Base-by-base conservation (phyloP, 1,284 basidiomycete species). In the Neonothopanus nambi region DNA sequence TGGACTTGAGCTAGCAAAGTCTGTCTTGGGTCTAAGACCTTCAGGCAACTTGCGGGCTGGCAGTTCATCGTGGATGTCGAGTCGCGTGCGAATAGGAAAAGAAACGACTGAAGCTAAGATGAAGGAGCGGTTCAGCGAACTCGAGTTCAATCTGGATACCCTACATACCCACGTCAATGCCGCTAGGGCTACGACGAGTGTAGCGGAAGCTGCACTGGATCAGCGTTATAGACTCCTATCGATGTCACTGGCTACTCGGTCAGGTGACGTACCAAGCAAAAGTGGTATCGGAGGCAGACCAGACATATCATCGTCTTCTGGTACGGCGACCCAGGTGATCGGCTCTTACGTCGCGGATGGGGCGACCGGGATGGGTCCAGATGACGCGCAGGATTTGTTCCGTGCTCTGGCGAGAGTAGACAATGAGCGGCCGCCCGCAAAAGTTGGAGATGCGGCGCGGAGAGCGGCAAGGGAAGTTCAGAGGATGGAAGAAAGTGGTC, bases 391-490 rank as follows among this genome's bases (percentile, higher is more conserved):
- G 58, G 78, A 82, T 26, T 62, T 91, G 26, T 64, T 91, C 54
- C 77, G 85, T 30, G 85, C 86, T 2, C 67, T 91, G 49, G 79
- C 86, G 13, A 69, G 80, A 20, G 78, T 87, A 56, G 88, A 91
- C 65, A 74, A 75, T 48, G 76, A 75, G 55, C 75, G 86, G 3
- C 84, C 84, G 5, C 81, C 79, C 35, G 77, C 72, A 30, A 68
- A 81, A 65, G 76, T 88, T 11, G 84, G 86, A 9, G 85, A 88
- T 52, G 83, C 84, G 15, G 87, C 82, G 20, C 69, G 85, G 61
- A 71, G 81, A 42, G 88, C 87, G 9, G 82, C 77, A 48, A 73
- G 84, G 57, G 85, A 89, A 67, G 84, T 87, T 40, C 81, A 85
- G 63, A 71, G 88, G 39, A 83, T 76, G 13, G 75, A 76, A 36